These are phyloP conservation scores for Corynespora cassiicola DNA, from an alignment of 2,329 filamentous ascomycete species.

Conservation along the genomic window DNA sequence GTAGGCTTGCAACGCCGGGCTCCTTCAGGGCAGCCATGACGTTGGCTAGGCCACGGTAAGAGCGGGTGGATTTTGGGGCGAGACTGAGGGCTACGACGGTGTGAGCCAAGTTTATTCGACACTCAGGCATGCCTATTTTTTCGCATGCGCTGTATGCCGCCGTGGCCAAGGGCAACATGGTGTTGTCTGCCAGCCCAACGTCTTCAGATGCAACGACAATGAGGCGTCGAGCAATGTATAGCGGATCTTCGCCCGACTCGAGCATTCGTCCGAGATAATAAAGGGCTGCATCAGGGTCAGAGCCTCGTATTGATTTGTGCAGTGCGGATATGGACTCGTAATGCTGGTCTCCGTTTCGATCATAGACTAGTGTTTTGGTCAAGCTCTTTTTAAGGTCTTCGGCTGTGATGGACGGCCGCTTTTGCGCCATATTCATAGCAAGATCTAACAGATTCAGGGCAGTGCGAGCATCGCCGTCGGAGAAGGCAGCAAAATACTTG, in stretches of 20 bases:
- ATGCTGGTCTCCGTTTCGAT: constrained; percentile 92
- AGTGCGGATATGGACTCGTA: constrained; percentile 98
- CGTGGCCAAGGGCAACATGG: constrained; percentile 81
- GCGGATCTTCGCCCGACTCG: constrained; percentile 88
- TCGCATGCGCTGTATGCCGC: constrained; percentile 86
- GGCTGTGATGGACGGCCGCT: constrained; percentile 69
- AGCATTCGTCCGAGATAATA: constrained; percentile 98
- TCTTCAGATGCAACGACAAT: constrained; percentile 96
- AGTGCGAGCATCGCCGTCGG: constrained; percentile 91
- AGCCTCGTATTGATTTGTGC: constrained; percentile 92
- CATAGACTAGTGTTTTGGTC: constrained; percentile 93
- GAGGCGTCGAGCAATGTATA: constrained; percentile 91
- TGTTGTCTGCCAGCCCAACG: constrained; percentile 87
- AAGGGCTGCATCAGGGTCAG: constrained; percentile 82
- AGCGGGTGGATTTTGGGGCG: constrained; percentile 84
- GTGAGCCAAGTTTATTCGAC: constrained; percentile 89
- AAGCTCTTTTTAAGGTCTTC: constrained; percentile 80
- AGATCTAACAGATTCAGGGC: constrained; percentile 92
- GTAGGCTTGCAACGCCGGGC: constrained; percentile 80
- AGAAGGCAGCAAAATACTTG: constrained; percentile 80
- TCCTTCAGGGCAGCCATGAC: constrained; percentile 81
- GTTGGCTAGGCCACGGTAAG: constrained; percentile 82
- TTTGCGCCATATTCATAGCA: constrained; percentile 79
- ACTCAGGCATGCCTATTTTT: constrained; percentile 94
- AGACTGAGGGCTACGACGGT: constrained; percentile 80